Evolutionary conservation across 495 filamentous ascomycete genomes (phyloP).

Genomic region (Neurospora sp.): DNA sequence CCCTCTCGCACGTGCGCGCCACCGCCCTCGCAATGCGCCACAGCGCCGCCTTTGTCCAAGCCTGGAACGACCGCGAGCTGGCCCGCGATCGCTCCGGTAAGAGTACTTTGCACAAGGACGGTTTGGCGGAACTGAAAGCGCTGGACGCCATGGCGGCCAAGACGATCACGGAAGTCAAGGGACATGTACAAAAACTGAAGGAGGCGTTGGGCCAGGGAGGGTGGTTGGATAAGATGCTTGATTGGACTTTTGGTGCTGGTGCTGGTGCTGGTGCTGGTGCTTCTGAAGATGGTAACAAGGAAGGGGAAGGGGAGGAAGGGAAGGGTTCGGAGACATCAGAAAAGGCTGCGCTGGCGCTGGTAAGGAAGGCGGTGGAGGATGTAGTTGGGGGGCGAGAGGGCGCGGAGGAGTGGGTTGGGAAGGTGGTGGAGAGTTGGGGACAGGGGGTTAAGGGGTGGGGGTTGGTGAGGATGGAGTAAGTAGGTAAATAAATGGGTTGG

Average conservation of each 20-base stretch:
- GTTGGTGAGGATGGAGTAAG: slow-evolving; percentile 20
- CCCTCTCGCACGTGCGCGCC: slow-evolving; percentile 27
- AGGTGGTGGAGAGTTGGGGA: slow-evolving; percentile 33
- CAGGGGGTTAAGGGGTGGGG: slow-evolving; percentile 34
- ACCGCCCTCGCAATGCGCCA: slow-evolving; percentile 26
- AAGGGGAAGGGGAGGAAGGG: slow-evolving; percentile 7
- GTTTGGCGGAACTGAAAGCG: slow-evolving; percentile 25
- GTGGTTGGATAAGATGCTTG: slow-evolving; percentile 29
- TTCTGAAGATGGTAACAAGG: neutral
- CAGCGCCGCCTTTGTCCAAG: slow-evolving; percentile 20
- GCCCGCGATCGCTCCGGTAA: slow-evolving; percentile 28
- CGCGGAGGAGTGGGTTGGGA: slow-evolving; percentile 32
- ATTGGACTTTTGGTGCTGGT: slow-evolving; percentile 8
- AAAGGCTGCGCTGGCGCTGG: neutral
- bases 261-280: neutral
- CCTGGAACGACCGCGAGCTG: slow-evolving; percentile 25
- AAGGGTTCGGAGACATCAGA: slow-evolving; percentile 1
- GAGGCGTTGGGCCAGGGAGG: slow-evolving; percentile 23
- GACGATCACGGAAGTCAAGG: slow-evolving; percentile 22
- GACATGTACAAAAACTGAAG: slow-evolving; percentile 21
- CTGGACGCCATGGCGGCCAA: slow-evolving; percentile 18
- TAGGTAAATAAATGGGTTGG: neutral
- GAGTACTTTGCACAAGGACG: slow-evolving; percentile 23
- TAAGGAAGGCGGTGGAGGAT: slow-evolving; percentile 13
- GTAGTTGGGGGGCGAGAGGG: slow-evolving; percentile 15